phyloP scores from a whole-genome alignment of 2,329 filamentous ascomycete genomes.

The Xylariaceae sp. region DNA sequence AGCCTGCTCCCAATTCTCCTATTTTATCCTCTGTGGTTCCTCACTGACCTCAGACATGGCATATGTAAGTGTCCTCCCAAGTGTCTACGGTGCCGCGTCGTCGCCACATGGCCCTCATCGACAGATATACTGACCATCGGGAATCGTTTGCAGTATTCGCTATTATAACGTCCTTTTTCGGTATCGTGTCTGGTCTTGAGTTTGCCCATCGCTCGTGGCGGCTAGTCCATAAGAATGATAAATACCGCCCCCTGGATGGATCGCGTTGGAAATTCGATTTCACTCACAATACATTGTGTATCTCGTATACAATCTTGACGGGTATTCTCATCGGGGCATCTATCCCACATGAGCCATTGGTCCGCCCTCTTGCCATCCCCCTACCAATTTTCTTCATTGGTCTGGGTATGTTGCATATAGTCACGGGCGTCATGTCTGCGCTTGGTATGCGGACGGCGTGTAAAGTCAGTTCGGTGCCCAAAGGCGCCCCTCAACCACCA shows the following conservation, averaged over 20 bases:
- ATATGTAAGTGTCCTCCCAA: conserved; percentile 29
- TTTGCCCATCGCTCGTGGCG: conserved; percentile 47
- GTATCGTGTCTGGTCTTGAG: conserved; percentile 51
- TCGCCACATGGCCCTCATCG: too few relatives aligned
- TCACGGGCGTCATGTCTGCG: conserved; percentile 37
- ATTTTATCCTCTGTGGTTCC: conserved; percentile 47
- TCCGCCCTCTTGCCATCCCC: conserved; percentile 49
- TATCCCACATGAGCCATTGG: conserved; percentile 45
- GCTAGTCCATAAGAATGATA: conserved; percentile 45
- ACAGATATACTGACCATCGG: too few relatives aligned
- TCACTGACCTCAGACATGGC: conserved; percentile 32
- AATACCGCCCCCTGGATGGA: conserved; percentile 47
- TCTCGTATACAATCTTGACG: conserved; percentile 48
- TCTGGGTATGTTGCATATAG: conserved; percentile 38
- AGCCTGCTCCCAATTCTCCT: conserved; percentile 48
- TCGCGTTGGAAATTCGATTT: conserved; percentile 49
- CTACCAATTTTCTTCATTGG: conserved; percentile 48
- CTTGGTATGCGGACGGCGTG: conserved; percentile 47
- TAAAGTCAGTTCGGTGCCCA: conserved; percentile 60
- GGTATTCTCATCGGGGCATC: conserved; percentile 48
- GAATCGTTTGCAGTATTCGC: conserved; percentile 38
- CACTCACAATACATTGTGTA: conserved; percentile 42
- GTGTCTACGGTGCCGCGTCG: not conserved
- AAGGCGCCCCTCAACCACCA: conserved; percentile 56
- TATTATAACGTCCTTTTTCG: conserved; percentile 52